These are phyloP conservation scores for Herpetospermum pedunculosum DNA, from an alignment of 306 rosid species.

Conservation along the genomic window DNA sequence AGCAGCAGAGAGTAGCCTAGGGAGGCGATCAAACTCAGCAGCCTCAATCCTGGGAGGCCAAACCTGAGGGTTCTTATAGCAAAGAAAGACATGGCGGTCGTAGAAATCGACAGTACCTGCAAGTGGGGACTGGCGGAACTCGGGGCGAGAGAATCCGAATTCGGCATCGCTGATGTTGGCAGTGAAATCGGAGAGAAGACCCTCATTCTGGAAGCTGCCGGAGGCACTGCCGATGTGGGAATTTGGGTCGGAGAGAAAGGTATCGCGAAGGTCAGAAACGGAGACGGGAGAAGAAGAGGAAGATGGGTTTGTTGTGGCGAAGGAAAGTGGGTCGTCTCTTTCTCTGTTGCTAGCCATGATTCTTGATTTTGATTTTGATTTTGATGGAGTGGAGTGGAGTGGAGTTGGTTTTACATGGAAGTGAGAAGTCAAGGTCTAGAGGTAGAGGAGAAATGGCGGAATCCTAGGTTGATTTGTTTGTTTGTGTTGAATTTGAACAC, in stretches of 20 bases:
- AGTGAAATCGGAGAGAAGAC: slow-evolving; percentile 22
- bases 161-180: slow-evolving; percentile 31
- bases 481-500: background rate
- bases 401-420: too few species aligned
- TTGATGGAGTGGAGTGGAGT: too few species aligned
- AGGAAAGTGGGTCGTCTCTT: slow-evolving; percentile 52
- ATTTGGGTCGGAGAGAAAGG: slow-evolving; percentile 61
- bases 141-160: slow-evolving; percentile 59
- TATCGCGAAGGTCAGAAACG: slow-evolving; percentile 61
- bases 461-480: background rate
- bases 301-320: slow-evolving; percentile 37
- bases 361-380: too few species aligned
- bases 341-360: slow-evolving; percentile 42
- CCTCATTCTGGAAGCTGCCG: slow-evolving; percentile 85
- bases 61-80: slow-evolving; percentile 71
- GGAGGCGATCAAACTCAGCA: slow-evolving; percentile 91
- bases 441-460: background rate
- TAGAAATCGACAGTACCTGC: slow-evolving; percentile 70
- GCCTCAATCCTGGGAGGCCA: slow-evolving; percentile 96
- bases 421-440: background rate
- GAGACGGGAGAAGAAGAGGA: slow-evolving; percentile 73
- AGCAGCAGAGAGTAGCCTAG: slow-evolving; percentile 79
- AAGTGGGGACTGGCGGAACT: slow-evolving; percentile 51
- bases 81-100: slow-evolving; percentile 67
- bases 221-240: slow-evolving; percentile 47